Evolutionary conservation across 2,329 filamentous ascomycete genomes (phyloP).

Genomic region (Ophiostoma pallidulum): DNA sequence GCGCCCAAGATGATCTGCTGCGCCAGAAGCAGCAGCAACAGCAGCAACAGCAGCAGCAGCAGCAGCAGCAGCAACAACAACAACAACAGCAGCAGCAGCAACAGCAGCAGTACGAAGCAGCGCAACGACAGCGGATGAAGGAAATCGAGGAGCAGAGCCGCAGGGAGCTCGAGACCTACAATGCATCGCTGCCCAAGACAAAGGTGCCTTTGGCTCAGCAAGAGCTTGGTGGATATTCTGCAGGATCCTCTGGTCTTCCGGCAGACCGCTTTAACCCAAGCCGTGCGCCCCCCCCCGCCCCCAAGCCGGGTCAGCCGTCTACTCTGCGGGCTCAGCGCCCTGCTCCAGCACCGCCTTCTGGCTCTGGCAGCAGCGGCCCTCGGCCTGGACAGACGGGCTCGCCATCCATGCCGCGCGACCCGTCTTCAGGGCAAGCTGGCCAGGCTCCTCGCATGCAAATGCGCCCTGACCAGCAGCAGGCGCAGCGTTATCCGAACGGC

Average conservation of each 20-base stretch:
- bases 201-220: constrained; percentile 78
- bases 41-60: constrained; percentile 44
- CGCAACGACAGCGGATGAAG: constrained; percentile 42
- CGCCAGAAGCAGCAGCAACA: constrained; percentile 44
- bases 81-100: constrained; percentile 31
- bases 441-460: constrained; percentile 35
- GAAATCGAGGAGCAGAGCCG: constrained; percentile 58
- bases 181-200: constrained; percentile 75
- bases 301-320: constrained; percentile 49
- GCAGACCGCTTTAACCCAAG: constrained; percentile 72
- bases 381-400: constrained; percentile 42
- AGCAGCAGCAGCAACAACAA: constrained; percentile 47
- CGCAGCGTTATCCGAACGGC: constrained; percentile 50
- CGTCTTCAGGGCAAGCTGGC: constrained; percentile 24
- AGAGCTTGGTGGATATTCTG: constrained; percentile 67
- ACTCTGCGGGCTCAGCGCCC: constrained; percentile 64
- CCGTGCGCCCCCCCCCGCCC: constrained; percentile 73
- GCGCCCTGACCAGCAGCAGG: constrained; percentile 37
- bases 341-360: constrained; percentile 61
- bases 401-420: constrained; percentile 32
- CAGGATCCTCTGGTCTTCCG: constrained; percentile 37
- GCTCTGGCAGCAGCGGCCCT: constrained; percentile 32
- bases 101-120: constrained; percentile 51
- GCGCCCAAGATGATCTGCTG: constrained; percentile 42
- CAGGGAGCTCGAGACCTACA: constrained; percentile 77